Base-by-base conservation (phyloP, 1,284 basidiomycete species). In the Macrocystidia cucumis region DNA sequence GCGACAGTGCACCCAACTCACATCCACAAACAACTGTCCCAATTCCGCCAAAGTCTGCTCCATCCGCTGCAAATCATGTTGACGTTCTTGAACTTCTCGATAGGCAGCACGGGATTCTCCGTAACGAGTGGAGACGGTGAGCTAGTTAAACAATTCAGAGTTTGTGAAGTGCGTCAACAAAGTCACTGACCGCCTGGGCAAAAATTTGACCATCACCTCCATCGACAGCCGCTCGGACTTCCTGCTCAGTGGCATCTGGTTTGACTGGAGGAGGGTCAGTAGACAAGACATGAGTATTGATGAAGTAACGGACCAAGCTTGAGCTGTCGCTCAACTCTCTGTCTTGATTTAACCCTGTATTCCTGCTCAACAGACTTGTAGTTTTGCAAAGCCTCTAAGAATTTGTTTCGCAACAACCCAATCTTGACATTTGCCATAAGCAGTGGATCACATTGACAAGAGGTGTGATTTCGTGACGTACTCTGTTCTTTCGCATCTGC, bases 41-140 rank as follows among this genome's bases (percentile, higher is more conserved):
- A 97, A 72, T 56, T 97, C 91, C 16, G 77, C 80, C 34, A 97
- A 62, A 2, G 91, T 96, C 47, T 73, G 67, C 57, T 96, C 91
- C 55, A 97, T 91, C 50, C 78, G 78, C 47, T 76, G 74, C 46
- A 98, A 78, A 44, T 97, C 92, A 50, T 85, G 76, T 51, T 96
- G 91, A 34, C 93, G 74, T 47, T 88, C 80, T 57, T 96, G 91
- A 1, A 95, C 91, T 60, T 96, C 93, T 34, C 80, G 74, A 55
- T 88, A 89, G 0, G 88, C 92, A 28, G 76, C 74, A 38, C 89
- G 72, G 6, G 90, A 85, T 46, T 91, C 85, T 30, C 81, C 85
- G 56, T 92, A 91, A 26, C 83, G 76, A 42, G 75, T 82, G n/a
- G 88, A 87, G 39, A 72, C 73, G 37, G 58, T 56, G 14, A 65